A percentile compares a stretch with the other conserved stretches of the same genome.
These are phyloP conservation scores for Macrotyloma uniflorum DNA, from an alignment of 306 rosid species.

Conservation along the genomic window DNA sequence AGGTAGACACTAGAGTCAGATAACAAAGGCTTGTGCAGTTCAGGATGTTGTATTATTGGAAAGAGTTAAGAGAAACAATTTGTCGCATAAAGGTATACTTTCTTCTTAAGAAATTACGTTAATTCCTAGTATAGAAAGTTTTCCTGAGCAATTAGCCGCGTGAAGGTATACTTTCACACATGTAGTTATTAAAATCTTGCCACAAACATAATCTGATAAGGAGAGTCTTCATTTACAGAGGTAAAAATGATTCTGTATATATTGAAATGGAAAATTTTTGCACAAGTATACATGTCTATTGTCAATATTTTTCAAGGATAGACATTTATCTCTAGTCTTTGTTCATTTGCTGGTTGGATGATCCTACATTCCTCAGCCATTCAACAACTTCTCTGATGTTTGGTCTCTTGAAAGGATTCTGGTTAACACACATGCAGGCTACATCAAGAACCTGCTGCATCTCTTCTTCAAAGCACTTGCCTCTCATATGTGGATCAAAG, in stretches of 20 bases:
- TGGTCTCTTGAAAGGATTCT: slow-evolving; percentile 79
- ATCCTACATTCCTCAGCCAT: slow-evolving; percentile 71
- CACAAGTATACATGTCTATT: slow-evolving; percentile 13
- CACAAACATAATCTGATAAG: not conserved
- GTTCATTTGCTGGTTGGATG: slow-evolving; percentile 49
- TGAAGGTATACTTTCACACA: too few relatives aligned
- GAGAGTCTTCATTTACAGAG: slow-evolving; percentile 1
- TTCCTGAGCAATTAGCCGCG: not conserved
- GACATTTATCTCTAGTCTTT: slow-evolving; percentile 46
- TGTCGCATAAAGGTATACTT: not conserved
- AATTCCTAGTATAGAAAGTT: not conserved
- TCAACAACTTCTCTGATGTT: slow-evolving; percentile 76
- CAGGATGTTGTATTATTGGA: not conserved
- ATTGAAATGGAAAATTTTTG: slow-evolving; percentile 16
- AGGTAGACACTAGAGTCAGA: not conserved
- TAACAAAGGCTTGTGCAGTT: not conserved
- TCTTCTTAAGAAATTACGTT: not conserved
- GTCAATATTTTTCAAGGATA: slow-evolving; percentile 2
- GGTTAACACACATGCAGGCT: slow-evolving; percentile 81
- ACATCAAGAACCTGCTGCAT: slow-evolving; percentile 78
- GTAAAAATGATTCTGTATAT: slow-evolving; percentile 18
- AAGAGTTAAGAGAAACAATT: not conserved
- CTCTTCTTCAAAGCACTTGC: slow-evolving; percentile 68
- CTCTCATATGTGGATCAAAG: slow-evolving; percentile 65
- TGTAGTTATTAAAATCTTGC: not conserved